phyloP scores from a whole-genome alignment of 805 yeast genomes.

The Saturnispora galanensis region DNA sequence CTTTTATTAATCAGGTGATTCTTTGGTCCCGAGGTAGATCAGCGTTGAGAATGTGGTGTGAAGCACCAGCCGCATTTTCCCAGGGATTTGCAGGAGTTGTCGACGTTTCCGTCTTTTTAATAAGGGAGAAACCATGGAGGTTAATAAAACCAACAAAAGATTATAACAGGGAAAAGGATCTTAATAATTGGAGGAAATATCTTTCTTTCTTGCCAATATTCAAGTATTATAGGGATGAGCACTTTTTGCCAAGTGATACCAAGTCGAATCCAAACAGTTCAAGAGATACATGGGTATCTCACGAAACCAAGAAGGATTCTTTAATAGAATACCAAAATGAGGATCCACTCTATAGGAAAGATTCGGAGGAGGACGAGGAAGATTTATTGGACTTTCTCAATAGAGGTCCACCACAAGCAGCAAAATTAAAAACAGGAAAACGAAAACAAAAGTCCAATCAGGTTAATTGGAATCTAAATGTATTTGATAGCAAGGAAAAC shows the following conservation, averaged over 20 bases:
- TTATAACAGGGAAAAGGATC: constrained; percentile 10
- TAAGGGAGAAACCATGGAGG: constrained; percentile 75
- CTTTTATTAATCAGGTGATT: constrained; percentile 51
- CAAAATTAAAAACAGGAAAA: neutral
- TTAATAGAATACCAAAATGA: neutral
- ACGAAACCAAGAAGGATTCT: neutral
- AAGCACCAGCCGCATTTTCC: constrained; percentile 59
- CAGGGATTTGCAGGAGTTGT: constrained; percentile 76
- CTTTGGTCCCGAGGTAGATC: constrained; percentile 42
- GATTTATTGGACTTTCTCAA: constrained; percentile 9
- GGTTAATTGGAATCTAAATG: constrained; percentile 5
- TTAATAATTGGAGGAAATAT: constrained; percentile 15
- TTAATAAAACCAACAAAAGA: constrained; percentile 21
- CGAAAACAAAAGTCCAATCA: neutral
- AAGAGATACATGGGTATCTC: constrained; percentile 1
- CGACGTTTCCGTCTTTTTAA: constrained; percentile 64
- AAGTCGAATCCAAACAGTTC: constrained; percentile 1
- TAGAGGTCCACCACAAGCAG: constrained; percentile 1
- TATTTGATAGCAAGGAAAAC: neutral
- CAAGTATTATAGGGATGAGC: neutral
- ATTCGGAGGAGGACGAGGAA: constrained; percentile 1
- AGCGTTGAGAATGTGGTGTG: constrained; percentile 50
- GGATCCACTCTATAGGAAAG: neutral
- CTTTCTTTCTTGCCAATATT: constrained; percentile 24
- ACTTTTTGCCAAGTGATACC: constrained; percentile 8